Evolutionary conservation across 768 basidiomycete species (phyloP), one percentile per base, ranked within the genome.

Genomic region (Tubosaeta brunneosetosa): DNA sequence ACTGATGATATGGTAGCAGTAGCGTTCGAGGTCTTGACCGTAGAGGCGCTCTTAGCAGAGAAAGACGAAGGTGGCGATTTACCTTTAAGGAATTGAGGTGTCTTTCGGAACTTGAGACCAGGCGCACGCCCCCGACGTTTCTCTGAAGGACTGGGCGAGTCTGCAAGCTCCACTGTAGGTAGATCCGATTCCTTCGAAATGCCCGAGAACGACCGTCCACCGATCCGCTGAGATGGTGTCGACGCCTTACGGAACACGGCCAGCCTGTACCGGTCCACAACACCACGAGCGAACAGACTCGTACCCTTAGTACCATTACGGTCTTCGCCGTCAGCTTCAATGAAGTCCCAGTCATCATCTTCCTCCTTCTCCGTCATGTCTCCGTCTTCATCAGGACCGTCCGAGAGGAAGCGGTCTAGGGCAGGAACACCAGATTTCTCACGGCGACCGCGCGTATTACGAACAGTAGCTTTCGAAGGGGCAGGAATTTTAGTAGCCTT

Each of bases 311-410:
- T 73, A 16, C 91, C 90, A 55, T 93, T 92, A 55, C 84, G 77
- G 52, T 91, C 91, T 64, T 91, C 90, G n/a, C 82, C 84, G 57
- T 86, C 86, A 6, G 73, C 88, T 36, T 92, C 89, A 55, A 95
- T 79, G 56, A 94, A 81, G 78, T 94, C 92, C 92, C 93, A 95
- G 51, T 93, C 92, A 38, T 91, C 88, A 47, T 92, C 91, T 49
- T 85, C 83, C 17, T 71, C 70, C 47, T 51, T 71, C 60, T 77
- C 76, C 17, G 71, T 73, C 50, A 63, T 65, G 29, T 71, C 72
- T 1, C 61, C 74, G 16, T 77, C 75, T 53, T 73, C 76, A 27
- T 75, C 75, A 53, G 70, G 71, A 36, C 68, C 77, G 63, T 83
- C 84, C 13, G 79, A 78, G 27, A 89, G 70, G 63, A 84, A 82